Evolutionary conservation across 331 rosid species (phyloP), one percentile per base, ranked within the genome.

Genomic region (Rhamnella rubrinervis): DNA sequence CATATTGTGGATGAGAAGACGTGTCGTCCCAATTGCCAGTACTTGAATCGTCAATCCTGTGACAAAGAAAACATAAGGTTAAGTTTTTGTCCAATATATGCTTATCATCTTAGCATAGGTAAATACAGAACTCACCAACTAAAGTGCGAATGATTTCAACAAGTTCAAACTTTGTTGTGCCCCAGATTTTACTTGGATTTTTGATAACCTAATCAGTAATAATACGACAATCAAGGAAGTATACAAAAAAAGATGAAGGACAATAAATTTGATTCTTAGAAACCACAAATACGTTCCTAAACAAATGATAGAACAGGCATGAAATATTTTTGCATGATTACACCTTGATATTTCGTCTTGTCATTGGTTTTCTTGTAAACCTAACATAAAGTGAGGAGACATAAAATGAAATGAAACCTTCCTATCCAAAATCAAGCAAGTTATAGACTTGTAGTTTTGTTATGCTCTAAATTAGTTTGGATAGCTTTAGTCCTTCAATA

Each of bases 1-100:
- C 98, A 89, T 92, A 83, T 92, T 89, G 57, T 74, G 20, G 40
- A 89, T 63, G 53, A 89, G 91, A 69, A 84, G 71, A 68, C 55
- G 7, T 5, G 77, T 61, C 31, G 89, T 85, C 62, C 71, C 72
- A 62, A 85, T 63, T 61, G 81, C 51, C 60, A 65, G 61, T 35
- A 86, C 65, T 59, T 86, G 85, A 70, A 81, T 49, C 83, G 83
- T 17, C 8, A 66, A 58, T 38, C 78, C 77, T 81, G 70, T 6
- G 20, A 49, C n/a, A 49, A 70, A 37, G 59, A n/a, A 52, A 64
- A 74, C 62, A 77, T 55, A 5, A 11, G 16, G 28, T 6, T 60
- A 12, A 71, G n/a, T 26, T 28, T 1, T 47, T 28, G 12, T 14
- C 35, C 47, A 26, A 18, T 21, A 25, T 5, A 20, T 39, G 16